Conservation (phyloP, 2,329 filamentous ascomycete genomes). For the Ceratocystis diversiconidia region DNA sequence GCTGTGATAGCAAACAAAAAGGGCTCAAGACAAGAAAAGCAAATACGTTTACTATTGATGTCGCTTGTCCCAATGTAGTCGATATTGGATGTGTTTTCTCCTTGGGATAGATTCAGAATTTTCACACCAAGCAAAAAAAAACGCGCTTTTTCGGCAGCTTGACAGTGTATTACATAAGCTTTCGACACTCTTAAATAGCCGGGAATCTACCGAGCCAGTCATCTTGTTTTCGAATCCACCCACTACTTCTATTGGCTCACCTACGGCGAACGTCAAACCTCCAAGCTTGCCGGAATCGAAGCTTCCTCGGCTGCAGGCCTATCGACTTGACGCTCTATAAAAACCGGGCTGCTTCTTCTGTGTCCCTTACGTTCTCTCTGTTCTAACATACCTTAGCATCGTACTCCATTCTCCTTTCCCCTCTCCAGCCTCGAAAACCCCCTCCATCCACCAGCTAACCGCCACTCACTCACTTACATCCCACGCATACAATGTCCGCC, state of each 20-base stretch:
- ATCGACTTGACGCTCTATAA: too few species aligned
- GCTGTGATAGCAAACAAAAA: not conserved
- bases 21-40: not conserved
- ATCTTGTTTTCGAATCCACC: too few species aligned
- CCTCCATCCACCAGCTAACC: not conserved
- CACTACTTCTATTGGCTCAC: too few species aligned
- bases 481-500: slow-evolving; percentile 1
- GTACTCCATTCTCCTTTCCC: not conserved
- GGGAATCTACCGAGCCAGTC: too few species aligned
- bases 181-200: too few species aligned
- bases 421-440: not conserved
- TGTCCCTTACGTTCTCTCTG: not conserved
- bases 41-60: not conserved
- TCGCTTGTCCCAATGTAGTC: not conserved
- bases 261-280: too few species aligned
- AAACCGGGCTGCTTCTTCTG: not conserved
- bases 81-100: not conserved
- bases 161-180: too few species aligned
- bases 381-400: not conserved
- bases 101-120: not conserved
- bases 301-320: too few species aligned
- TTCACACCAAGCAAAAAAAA: not conserved
- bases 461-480: not conserved
- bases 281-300: too few species aligned
- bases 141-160: too few species aligned